A percentile compares a stretch with the other conserved stretches of the same genome.
phyloP scores from a whole-genome alignment of 2,329 filamentous ascomycete genomes.

The Epichloe bromicola region DNA sequence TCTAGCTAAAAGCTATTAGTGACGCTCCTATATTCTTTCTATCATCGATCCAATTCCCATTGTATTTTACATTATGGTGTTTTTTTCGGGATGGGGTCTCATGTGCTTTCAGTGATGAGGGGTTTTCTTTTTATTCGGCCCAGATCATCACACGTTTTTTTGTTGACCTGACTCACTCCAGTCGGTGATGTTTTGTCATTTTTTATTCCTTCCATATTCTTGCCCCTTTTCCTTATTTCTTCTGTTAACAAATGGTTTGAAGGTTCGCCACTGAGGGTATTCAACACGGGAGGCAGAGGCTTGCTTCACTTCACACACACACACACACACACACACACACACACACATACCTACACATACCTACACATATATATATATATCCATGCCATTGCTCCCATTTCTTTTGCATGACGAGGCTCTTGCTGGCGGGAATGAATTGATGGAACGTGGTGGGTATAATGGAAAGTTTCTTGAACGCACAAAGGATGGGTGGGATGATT shows the following conservation, averaged over 20 bases:
- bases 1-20: conserved; percentile 15
- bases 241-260: background rate
- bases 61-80: conserved; percentile 12
- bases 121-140: background rate
- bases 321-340: background rate
- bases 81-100: conserved; percentile 6
- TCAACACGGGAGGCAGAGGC: background rate
- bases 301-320: background rate
- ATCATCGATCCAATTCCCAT: conserved; percentile 5
- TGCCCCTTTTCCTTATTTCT: background rate
- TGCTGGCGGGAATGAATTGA: background rate
- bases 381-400: background rate
- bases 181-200: background rate
- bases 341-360: background rate
- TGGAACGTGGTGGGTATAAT: background rate
- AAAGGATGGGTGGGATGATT: background rate
- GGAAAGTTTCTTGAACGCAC: background rate
- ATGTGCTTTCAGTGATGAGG: background rate
- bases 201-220: background rate
- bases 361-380: background rate
- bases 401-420: background rate
- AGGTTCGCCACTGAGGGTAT: background rate
- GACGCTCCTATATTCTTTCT: conserved; percentile 2
- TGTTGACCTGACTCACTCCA: background rate
- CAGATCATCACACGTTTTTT: background rate